Evolutionary conservation across 257 asterid species (phyloP), one percentile per base, ranked within the genome.

Genomic region (Paraleonurus japonicus): DNA sequence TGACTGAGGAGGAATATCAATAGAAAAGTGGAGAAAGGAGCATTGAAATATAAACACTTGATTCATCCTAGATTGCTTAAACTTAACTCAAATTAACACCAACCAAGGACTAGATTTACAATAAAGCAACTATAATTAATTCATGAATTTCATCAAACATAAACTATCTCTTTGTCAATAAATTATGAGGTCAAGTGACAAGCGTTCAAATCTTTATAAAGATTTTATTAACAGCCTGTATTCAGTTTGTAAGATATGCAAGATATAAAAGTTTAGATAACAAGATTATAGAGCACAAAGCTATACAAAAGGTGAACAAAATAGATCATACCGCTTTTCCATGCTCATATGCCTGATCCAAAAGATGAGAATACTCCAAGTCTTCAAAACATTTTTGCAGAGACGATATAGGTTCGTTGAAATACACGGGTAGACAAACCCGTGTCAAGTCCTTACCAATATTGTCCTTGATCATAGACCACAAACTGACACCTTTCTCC

Each of bases 401-500:
- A 54, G 98, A 84, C 10, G 98, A 93, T 45, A 90, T 69, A 4
- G 98, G 98, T 85, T 93, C 98, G 17, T 93, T 93, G 73, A 93
- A 93, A 79, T 85, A 93, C 57, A 93, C 98, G 16, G 98, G 98
- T 58, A 93, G 92, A 77, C 98, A 93, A 47, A 93, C 97, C 73
- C 92, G 79, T 9, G 96, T 86, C 75, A 93, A 83, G 79, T 93
- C 98, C 80, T 93, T 93, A 41, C 98, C 98, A 15, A 93, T 94
- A 83, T 90, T 93, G 78, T 90, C 98, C 81, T 93, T 93, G 82
- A 94, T 90, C 88, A 91, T 86, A 71, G 98, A 88, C 98, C 98
- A 94, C 57, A 94, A 85, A 79, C 98, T 91, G 48, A 87, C 92
- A 50, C 85, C 95, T 79, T 88, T 90, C 81, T 94, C 98, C 78